These are phyloP conservation scores for Nicotiana sylvestris DNA, from an alignment of 257 asterid genomes.

Conservation along the genomic window DNA sequence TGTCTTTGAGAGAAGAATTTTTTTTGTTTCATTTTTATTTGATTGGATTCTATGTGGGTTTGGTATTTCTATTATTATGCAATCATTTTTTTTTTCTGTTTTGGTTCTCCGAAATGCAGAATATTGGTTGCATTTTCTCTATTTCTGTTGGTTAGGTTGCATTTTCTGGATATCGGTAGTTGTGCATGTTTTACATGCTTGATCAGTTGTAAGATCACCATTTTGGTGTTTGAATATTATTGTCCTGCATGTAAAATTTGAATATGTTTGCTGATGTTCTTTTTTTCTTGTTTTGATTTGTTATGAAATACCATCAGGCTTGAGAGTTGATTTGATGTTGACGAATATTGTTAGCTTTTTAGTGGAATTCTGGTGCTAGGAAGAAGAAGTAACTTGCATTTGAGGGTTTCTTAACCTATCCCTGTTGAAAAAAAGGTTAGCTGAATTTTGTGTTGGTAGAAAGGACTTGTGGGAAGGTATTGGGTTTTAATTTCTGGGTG, in stretches of 20 bases:
- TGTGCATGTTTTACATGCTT: background rate
- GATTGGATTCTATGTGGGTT: background rate
- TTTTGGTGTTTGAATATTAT: constrained; percentile 4
- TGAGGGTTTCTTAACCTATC: constrained; percentile 20
- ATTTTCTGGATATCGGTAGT: background rate
- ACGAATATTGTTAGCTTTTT: constrained; percentile 24
- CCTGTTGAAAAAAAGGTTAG: constrained; percentile 17
- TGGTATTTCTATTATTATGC: background rate
- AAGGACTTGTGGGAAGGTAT: background rate
- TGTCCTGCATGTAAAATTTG: background rate
- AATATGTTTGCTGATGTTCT: background rate
- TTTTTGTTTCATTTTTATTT: background rate
- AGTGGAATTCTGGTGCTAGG: background rate
- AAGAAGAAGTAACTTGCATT: constrained; percentile 12
- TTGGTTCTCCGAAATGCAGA: background rate
- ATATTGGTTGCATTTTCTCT: background rate
- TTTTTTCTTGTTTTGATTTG: background rate
- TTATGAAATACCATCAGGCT: background rate
- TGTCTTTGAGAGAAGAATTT: background rate
- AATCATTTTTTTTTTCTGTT: background rate
- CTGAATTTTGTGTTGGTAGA: constrained; percentile 20
- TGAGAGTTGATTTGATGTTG: constrained; percentile 28
- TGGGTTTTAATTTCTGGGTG: constrained; percentile 22
- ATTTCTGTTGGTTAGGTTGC: background rate
- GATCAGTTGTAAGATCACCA: background rate